Evolutionary conservation across 345 rosid genomes (phyloP), one percentile per base, ranked within the genome.

Genomic region (Moricandia arvensis): DNA sequence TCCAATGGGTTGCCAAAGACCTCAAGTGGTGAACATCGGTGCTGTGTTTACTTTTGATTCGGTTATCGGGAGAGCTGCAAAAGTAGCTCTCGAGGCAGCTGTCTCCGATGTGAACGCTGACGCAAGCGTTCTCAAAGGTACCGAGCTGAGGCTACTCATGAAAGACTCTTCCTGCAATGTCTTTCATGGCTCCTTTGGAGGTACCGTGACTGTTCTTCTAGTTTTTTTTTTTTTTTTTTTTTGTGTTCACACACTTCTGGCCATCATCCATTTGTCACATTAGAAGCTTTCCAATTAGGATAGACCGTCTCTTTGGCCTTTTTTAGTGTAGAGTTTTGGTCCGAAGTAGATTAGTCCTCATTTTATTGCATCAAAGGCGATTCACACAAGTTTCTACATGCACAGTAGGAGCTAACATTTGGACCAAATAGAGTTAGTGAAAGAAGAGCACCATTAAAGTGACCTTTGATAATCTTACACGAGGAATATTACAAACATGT

Each of bases 11-110:
- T 74, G 78, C 79, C 69, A 78, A 53, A 82, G 79, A 72, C 92
- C 93, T 59, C 21, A 71, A n/a, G 80, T 63, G 65, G 96, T 88
- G 49, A 85, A 86, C 33, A 7, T 93, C 27, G 98, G 94, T 67
- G 93, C 91, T 47, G 66, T 90, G 81, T 88, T 91, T 35, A 74
- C 90, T 61, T 84, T 79, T 79, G 82, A 90, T 78, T 89, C 98
- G 4, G 87, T 87, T 9, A 87, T 93, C 27, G 98, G 98, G 66
- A 85, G 85, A 76, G 90, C 84, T 76, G 91, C 96, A 70, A 90
- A 82, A 84, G 75, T 80, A 51, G 94, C 98, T 2, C 86, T 91
- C 5, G 83, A 84, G 58, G 87, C 87, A 26, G 97, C 96, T 3
- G 80, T 84, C 0, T 66, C 81, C 30, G 97, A 87, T 80, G 82